Base-by-base conservation (phyloP, 371 early-diverging fungal genomes). In the Mucor circinelloides region DNA sequence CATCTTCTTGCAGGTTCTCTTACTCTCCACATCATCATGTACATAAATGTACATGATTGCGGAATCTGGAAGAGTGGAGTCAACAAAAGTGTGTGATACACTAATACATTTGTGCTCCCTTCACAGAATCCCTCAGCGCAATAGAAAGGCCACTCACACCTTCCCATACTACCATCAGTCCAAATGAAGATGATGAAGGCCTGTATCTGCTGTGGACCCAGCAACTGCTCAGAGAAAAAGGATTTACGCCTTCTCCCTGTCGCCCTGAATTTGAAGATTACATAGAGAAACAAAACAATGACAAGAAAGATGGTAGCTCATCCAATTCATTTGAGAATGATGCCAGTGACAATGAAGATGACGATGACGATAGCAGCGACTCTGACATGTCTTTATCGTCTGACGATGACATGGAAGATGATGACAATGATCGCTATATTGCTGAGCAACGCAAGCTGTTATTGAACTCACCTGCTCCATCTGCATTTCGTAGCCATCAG, bases 171-270 rank as follows among this genome's bases (percentile, higher is more conserved):
- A 60, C 67, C 12, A 60, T 60, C 3, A 44, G 67, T n/a, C 31
- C 60, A 38, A 57, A 73, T 58, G 75, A 77, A 31, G 58, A 76
- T 36, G 75, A 80, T 40, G 77, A 77, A 44, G 73, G 80, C 1
- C 54, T 80, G 8, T 80, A 80, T 67, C 42, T 80, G 23, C 55
- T 71, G 38, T 80, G 75, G 75, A 80, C 77, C 13, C 73, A 80
- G 28, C 73, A 77, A 62, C n/a, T 80, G 15, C 30, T 80, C 21
- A 69, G 71, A 30, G 74, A 79, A 60, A 67, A 65, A 62, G 79
- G 74, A 1, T 72, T 72, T 55, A 58, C 59, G 2, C 73, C 74
- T n/a, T 40, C 63, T 2, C 58, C 72, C 1, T 72, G 70, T 42
- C 62, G 60, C 12, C 60, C 32, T 6, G 50, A 60, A 5, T 48